Evolutionary conservation across 2,329 filamentous ascomycete species (phyloP), one percentile per base, ranked within the genome.

Genomic region (Geosmithia morbida): DNA sequence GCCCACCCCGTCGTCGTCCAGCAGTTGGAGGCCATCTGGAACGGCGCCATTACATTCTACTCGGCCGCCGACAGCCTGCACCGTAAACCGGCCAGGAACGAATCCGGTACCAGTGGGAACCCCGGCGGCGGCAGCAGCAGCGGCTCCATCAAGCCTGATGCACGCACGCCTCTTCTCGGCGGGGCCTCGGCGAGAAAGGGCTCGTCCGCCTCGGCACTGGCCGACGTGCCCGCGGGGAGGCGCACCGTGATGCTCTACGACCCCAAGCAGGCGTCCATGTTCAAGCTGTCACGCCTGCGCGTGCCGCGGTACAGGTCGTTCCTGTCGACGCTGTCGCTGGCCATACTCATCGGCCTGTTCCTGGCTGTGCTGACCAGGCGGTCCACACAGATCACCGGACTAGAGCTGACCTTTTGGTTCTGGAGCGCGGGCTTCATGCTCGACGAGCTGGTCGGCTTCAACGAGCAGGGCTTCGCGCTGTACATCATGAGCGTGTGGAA

Each of bases 401-500:
- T 96, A 10, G 90, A 97, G 61, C 70, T 96, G 16, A 62, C 95
- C 13, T 96, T 97, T 65, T 97, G 90, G 90, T 87, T 96, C 62
- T 97, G 90, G 89, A 94, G 87, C 59, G 87, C 87, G 22, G 90
- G 90, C 1, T 96, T 94, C 63, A 94, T 96, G 87, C 77, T 96
- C 30, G 90, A 96, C 57, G 90, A 96, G 64, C 76, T 97, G 19
- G 88, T 96, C 17, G 89, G 89, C 11, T 96, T 96, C 70, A 95
- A 89, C 54, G 90, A 97, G 62, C 88, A 96, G 64, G 90, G 90
- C 2, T 96, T 96, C 61, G 89, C 88, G 39, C 76, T 97, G 29
- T 97, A 96, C 65, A 87, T 96, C 57, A 90, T 96, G 81, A 94
- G 87, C 61, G 92, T 96, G 62, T 96, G 90, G 90, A 96, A 96